These are phyloP conservation scores for Penicilliopsis zonata DNA, from an alignment of 495 filamentous ascomycete species.

Conservation along the genomic window DNA sequence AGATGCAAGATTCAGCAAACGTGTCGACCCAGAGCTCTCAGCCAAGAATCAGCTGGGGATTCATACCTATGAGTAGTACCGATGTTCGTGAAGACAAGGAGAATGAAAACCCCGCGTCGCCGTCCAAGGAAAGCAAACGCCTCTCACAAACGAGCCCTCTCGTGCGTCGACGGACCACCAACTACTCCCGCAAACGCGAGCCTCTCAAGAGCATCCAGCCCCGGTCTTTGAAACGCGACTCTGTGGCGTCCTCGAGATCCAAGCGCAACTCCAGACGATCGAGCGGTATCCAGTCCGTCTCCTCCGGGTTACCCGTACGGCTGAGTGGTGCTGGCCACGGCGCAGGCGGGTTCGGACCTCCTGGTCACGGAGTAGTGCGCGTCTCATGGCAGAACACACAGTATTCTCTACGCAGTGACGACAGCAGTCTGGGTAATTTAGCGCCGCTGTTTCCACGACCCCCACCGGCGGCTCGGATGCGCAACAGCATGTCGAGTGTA, in stretches of 20 bases:
- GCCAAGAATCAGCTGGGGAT: conserved; percentile 19
- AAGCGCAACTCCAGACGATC: conserved; percentile 32
- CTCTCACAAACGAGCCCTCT: conserved; percentile 19
- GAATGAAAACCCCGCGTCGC: conserved; percentile 6
- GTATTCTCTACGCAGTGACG: conserved; percentile 25
- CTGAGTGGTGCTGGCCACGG: conserved; percentile 37
- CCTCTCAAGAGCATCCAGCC: conserved; percentile 28
- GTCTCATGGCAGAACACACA: conserved; percentile 36
- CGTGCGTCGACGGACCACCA: conserved; percentile 19
- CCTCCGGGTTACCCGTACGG: conserved; percentile 25
- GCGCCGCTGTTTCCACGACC: conserved; percentile 29
- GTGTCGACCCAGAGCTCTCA: conserved; percentile 16
- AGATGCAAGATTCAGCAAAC: conserved; percentile 6
- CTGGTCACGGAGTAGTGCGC: conserved; percentile 31
- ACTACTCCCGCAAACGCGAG: conserved; percentile 21
- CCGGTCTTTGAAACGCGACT: conserved; percentile 31
- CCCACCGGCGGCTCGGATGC: conserved; percentile 13
- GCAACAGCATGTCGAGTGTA: conserved; percentile 20
- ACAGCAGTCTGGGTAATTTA: conserved; percentile 23
- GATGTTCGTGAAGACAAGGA: conserved; percentile 15
- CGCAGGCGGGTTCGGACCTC: conserved; percentile 35
- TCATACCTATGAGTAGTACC: conserved; percentile 14
- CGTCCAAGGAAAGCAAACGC: conserved; percentile 17
- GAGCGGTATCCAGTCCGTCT: conserved; percentile 29
- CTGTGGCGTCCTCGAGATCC: conserved; percentile 26